Conservation (phyloP, 805 yeast species). For the Ogataea wickerhamii region DNA sequence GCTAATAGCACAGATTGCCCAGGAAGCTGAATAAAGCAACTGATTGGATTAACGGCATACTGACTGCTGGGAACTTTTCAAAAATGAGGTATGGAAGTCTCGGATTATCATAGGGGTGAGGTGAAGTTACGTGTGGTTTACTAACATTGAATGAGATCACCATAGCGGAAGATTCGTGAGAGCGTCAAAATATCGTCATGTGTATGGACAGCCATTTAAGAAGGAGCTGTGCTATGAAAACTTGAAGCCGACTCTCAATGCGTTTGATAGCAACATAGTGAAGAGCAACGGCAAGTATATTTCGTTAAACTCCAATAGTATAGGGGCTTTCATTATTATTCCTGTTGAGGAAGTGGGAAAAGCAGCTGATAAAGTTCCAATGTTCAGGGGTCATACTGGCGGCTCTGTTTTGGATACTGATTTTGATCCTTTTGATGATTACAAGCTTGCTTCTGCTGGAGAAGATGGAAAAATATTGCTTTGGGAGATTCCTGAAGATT, state of each 20-base stretch:
- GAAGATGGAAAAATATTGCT: constrained; percentile 77
- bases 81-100: constrained; percentile 22
- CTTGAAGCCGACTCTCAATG: constrained; percentile 78
- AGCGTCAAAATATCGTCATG: constrained; percentile 96
- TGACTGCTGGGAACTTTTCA: too few relatives aligned
- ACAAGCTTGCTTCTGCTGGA: constrained; percentile 71
- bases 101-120: neutral
- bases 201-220: constrained; percentile 82
- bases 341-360: constrained; percentile 87
- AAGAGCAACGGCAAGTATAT: constrained; percentile 83
- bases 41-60: too few relatives aligned
- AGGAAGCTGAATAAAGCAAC: too few relatives aligned
- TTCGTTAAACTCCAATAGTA: constrained; percentile 87
- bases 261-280: constrained; percentile 92
- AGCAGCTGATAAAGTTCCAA: constrained; percentile 87
- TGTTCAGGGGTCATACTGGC: constrained; percentile 94
- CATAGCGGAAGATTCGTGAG: constrained; percentile 83
- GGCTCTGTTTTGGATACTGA: constrained; percentile 95
- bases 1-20: too few relatives aligned
- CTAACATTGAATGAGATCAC: constrained; percentile 6
- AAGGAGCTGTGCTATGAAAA: constrained; percentile 73
- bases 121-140: neutral
- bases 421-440: constrained; percentile 85
- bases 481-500: constrained; percentile 86
- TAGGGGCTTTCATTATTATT: constrained; percentile 95